phyloP scores from a whole-genome alignment of 345 rosid genomes.

The Melaleuca quinquenervia region DNA sequence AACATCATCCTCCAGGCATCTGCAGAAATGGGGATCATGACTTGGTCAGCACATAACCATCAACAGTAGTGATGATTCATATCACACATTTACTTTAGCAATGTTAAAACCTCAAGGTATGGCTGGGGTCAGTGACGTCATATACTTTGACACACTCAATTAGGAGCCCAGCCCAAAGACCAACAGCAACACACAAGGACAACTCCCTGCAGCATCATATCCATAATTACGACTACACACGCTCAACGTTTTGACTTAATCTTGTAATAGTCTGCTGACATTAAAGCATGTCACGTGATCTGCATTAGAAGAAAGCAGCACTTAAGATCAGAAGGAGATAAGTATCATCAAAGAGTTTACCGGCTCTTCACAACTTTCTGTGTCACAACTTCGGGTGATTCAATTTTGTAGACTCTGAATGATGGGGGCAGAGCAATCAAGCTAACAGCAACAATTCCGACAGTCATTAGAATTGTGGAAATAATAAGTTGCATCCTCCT shows the following conservation, averaged over 20 bases:
- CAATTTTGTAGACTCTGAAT: background rate
- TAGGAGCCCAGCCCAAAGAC: background rate
- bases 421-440: background rate
- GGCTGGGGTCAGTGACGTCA: background rate
- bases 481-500: background rate
- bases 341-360: background rate
- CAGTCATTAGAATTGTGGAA: background rate
- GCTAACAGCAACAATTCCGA: background rate
- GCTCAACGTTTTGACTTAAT: background rate
- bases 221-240: background rate
- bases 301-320: background rate
- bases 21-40: background rate
- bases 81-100: background rate
- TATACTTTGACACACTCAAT: background rate
- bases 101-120: background rate
- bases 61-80: background rate
- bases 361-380: background rate
- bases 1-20: conserved; percentile 27
- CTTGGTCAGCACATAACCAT: background rate
- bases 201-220: background rate
- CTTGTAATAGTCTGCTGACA: background rate
- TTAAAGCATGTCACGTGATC: background rate
- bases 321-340: background rate
- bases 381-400: background rate
- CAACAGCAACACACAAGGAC: background rate